These are phyloP conservation scores for Colletotrichum paranaense DNA, from an alignment of 2,329 filamentous ascomycete species.

Conservation along the genomic window DNA sequence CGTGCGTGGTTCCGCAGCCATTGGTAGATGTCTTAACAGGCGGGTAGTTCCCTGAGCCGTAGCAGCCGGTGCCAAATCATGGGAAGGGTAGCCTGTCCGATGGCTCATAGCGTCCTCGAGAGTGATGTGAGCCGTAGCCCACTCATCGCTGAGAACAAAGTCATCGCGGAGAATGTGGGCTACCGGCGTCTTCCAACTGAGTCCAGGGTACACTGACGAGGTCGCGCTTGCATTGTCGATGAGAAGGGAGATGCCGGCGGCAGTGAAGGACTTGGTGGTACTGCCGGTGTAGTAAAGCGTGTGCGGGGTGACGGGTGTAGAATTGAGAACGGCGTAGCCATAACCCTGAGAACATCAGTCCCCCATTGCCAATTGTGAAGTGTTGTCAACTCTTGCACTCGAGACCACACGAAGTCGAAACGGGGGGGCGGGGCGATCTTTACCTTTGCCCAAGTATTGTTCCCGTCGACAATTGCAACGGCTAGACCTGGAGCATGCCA, in stretches of 20 bases:
- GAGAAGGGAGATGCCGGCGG: constrained; percentile 61
- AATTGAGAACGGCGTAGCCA: constrained; percentile 48
- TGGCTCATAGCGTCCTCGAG: constrained; percentile 66
- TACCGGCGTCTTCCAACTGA: constrained; percentile 61
- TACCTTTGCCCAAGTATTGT: constrained; percentile 49
- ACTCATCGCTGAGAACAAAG: constrained; percentile 60
- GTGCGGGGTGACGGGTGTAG: constrained; percentile 51
- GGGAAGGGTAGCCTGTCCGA: constrained; percentile 60
- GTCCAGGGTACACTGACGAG: constrained; percentile 42
- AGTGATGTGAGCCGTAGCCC: constrained; percentile 60
- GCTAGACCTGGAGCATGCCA: constrained; percentile 55
- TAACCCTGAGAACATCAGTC: constrained; percentile 47
- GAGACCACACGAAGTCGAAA: not conserved
- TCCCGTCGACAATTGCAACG: constrained; percentile 52
- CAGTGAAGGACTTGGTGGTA: constrained; percentile 66
- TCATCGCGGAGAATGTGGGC: constrained; percentile 60
- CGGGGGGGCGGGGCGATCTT: not conserved
- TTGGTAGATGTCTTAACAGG: constrained; percentile 57
- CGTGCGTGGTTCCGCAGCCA: constrained; percentile 56
- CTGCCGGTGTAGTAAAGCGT: constrained; percentile 68
- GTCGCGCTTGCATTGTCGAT: constrained; percentile 51
- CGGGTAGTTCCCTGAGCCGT: constrained; percentile 51
- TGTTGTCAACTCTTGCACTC: not conserved
- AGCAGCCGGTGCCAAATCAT: constrained; percentile 46
- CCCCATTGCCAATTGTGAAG: not conserved